Evolutionary conservation across 345 rosid species (phyloP).

Genomic region (Arabidopsis thaliana): DNA sequence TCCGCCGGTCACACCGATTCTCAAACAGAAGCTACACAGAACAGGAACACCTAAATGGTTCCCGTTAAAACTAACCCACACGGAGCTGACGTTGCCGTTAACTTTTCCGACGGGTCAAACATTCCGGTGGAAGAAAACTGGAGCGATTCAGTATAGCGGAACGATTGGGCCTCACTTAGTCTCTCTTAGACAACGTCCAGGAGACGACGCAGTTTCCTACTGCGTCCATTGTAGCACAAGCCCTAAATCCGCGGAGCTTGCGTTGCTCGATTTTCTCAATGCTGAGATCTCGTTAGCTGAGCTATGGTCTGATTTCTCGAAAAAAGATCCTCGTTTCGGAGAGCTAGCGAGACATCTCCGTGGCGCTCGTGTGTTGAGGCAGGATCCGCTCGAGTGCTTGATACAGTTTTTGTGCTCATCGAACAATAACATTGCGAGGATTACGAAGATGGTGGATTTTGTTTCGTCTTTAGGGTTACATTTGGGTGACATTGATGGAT

Average conservation of each 20-base stretch:
- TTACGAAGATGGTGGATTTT: conserved; percentile 87
- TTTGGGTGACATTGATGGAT: conserved; percentile 70
- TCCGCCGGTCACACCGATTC: conserved; percentile 45
- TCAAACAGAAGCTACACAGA: conserved; percentile 43
- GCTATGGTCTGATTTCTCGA: conserved; percentile 70
- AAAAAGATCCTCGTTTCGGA: conserved; percentile 66
- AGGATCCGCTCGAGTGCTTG: conserved; percentile 91
- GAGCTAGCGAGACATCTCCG: conserved; percentile 62
- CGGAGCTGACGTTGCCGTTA: conserved; percentile 77
- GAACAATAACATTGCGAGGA: conserved; percentile 85
- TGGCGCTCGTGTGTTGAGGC: conserved; percentile 92
- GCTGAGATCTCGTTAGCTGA: conserved; percentile 55
- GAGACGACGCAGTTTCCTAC: conserved; percentile 59
- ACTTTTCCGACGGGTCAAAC: conserved; percentile 98
- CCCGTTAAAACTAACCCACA: conserved; percentile 60
- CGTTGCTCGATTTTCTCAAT: conserved; percentile 83
- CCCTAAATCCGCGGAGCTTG: conserved; percentile 59
- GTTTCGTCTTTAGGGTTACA: conserved; percentile 67
- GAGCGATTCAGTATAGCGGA: conserved; percentile 70
- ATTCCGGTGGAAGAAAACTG: conserved; percentile 93
- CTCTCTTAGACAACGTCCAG: conserved; percentile 66
- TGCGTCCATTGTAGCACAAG: conserved; percentile 57
- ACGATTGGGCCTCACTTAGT: conserved; percentile 74
- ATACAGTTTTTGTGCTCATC: conserved; percentile 92
- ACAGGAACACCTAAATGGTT: conserved; percentile 53